A percentile compares a stretch with the other conserved stretches of the same genome.
Conservation (phyloP, 306 rosid species). For the Casuarina equisetifolia region DNA sequence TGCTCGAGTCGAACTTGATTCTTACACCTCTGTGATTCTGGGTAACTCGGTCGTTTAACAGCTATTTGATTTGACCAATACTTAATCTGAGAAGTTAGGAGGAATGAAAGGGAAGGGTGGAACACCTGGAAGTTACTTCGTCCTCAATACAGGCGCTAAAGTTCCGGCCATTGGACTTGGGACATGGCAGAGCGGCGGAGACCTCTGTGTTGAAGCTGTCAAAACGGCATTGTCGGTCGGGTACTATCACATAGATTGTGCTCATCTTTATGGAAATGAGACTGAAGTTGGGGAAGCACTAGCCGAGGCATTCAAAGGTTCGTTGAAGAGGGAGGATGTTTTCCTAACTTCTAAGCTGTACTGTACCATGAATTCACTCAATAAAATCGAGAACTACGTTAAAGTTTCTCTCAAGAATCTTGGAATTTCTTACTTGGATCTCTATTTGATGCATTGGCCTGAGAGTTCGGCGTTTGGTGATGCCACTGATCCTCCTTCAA, state of each 20-base stretch:
- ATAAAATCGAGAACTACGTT: slow-evolving; percentile 48
- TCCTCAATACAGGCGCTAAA: slow-evolving; percentile 42
- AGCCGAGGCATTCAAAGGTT: slow-evolving; percentile 39
- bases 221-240: slow-evolving; percentile 49
- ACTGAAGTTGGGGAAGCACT: slow-evolving; percentile 48
- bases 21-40: slow-evolving; percentile 13
- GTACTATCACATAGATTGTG: slow-evolving; percentile 48
- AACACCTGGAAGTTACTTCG: slow-evolving; percentile 37
- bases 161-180: slow-evolving; percentile 56
- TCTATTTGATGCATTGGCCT: slow-evolving; percentile 55
- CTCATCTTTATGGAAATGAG: slow-evolving; percentile 54
- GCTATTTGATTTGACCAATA: neutral
- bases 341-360: slow-evolving; percentile 49
- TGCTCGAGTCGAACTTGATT: slow-evolving; percentile 11
- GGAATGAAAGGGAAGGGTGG: slow-evolving; percentile 43
- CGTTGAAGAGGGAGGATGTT: slow-evolving; percentile 43
- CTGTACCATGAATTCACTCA: slow-evolving; percentile 49
- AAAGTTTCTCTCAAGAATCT: slow-evolving; percentile 50
- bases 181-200: slow-evolving; percentile 55
- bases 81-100: slow-evolving; percentile 2
- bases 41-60: slow-evolving; percentile 16
- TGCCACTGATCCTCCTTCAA: slow-evolving; percentile 50
- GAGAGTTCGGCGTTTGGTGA: slow-evolving; percentile 48
- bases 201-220: slow-evolving; percentile 48
- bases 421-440: slow-evolving; percentile 46